Evolutionary conservation across 257 asterid species (phyloP), one percentile per base, ranked within the genome.

Genomic region (Euphrasia confusa): DNA sequence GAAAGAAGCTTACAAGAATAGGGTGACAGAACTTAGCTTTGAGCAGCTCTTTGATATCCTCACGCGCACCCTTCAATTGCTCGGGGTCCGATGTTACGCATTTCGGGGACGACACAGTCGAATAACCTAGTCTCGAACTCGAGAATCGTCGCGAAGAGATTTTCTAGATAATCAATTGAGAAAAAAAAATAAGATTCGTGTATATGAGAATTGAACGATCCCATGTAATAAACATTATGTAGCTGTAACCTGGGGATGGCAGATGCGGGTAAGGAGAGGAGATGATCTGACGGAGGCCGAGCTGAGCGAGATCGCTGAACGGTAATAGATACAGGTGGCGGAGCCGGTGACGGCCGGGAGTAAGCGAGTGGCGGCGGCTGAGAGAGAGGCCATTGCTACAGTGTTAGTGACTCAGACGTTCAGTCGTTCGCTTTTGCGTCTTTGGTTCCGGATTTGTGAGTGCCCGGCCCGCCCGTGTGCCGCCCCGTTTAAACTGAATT

Each of bases 41-140:
- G 64, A 92, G 89, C 13, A 92, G 84, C 75, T 81, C 84, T 54
- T 82, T 84, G 2, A 92, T 82, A 65, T 92, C 99, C 74, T 92
- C 91, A 64, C 91, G 82, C 28, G 99, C 99, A 71, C 86, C 77
- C 78, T 84, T 87, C 82, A 92, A 69, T 80, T 92, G 95, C 71
- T 79, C 88, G 27, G 87, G 82, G 70, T 78, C 78, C 47, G 99
- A 86, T 1, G 81, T 89, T 1, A 79, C 71, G 87, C 89, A 82
- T 81, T 83, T 86, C 69, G 95, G 90, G 72, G 88, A 70, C 66
- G 84, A 67, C 54, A 60, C 72, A 15, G 96, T 75, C 33, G 86
- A 76, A 68, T 79, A 85, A 56, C 86, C 76, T 1, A 66, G 61
- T 44, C 85, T 80, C 60, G 79, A 75, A 24, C 67, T 81, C 69